These are phyloP conservation scores for Rosa rugosa DNA, from an alignment of 306 rosid genomes.

Conservation along the genomic window DNA sequence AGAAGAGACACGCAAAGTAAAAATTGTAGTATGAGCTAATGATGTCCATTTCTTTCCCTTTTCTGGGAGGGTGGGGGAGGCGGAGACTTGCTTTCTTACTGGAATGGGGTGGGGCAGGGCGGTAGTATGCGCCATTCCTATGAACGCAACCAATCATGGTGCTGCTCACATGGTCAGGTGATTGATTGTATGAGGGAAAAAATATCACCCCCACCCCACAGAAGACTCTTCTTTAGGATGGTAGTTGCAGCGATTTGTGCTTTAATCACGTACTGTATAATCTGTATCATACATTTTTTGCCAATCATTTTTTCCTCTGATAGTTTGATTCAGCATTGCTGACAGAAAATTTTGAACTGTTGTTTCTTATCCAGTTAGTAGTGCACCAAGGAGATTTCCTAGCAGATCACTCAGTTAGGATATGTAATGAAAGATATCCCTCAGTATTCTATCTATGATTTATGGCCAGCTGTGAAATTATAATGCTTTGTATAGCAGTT, in stretches of 20 bases:
- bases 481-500: not conserved
- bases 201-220: not conserved
- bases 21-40: not conserved
- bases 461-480: not conserved
- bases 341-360: not conserved
- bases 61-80: not conserved
- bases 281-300: not conserved
- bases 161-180: not conserved
- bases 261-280: not conserved
- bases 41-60: not conserved
- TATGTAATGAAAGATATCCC: not conserved
- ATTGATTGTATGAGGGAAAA: not conserved
- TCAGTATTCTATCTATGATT: not conserved
- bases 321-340: not conserved
- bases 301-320: not conserved
- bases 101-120: not conserved
- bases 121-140: not conserved
- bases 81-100: not conserved
- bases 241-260: not conserved
- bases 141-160: not conserved
- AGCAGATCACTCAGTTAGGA: not conserved
- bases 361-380: not conserved
- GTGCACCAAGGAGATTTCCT: not conserved
- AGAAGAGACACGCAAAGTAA: conserved; percentile 52
- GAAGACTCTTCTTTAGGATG: not conserved